phyloP scores from a whole-genome alignment of 768 basidiomycete species.

The Mycena amicta region DNA sequence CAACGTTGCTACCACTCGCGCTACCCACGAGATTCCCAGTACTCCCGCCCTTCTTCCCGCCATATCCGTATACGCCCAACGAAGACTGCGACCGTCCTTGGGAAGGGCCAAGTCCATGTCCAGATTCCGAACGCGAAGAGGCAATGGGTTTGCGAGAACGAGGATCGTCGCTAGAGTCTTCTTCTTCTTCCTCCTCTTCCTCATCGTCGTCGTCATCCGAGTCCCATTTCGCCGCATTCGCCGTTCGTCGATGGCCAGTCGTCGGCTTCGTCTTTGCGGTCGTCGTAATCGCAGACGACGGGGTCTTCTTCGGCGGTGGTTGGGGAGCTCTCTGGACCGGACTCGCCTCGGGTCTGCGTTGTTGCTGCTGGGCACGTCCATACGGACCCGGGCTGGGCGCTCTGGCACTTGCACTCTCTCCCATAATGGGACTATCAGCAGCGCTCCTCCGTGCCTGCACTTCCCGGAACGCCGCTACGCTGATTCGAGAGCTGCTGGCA shows the following conservation, averaged over 20 bases:
- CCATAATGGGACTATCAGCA: conserved; percentile 55
- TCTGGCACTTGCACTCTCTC: conserved; percentile 21
- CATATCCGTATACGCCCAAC: conserved; percentile 8
- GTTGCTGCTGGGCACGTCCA: background rate
- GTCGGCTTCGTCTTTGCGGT: background rate
- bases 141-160: background rate
- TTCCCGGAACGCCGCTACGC: conserved; percentile 81
- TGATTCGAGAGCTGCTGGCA: conserved; percentile 48
- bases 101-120: background rate
- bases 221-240: conserved; percentile 5
- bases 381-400: conserved; percentile 15
- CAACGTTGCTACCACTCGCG: conserved; percentile 2
- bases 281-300: background rate
- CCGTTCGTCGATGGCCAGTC: background rate
- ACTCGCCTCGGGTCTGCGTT: background rate
- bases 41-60: background rate
- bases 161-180: background rate
- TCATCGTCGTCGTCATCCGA: conserved; percentile 1
- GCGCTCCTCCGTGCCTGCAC: conserved; percentile 68
- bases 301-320: background rate
- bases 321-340: background rate
- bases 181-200: background rate
- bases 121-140: background rate
- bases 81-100: background rate
- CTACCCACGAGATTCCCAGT: background rate